phyloP scores from a whole-genome alignment of 2,329 filamentous ascomycete genomes.

The Sclerotinia minor region DNA sequence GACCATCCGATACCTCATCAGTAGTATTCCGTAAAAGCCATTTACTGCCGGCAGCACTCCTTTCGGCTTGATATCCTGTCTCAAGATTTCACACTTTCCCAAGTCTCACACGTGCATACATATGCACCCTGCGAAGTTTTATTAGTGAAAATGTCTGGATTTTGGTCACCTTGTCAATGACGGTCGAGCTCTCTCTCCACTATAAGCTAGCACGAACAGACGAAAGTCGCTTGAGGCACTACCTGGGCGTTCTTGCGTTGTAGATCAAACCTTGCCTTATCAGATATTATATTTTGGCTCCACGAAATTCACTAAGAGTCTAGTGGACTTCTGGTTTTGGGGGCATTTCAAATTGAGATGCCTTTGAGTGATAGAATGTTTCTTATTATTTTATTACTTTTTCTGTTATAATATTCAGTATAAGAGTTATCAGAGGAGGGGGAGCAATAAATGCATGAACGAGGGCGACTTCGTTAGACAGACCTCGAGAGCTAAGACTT shows the following conservation, averaged over 20 bases:
- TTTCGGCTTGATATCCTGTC: slow-evolving; percentile 7
- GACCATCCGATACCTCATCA: not conserved
- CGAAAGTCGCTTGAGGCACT: not conserved
- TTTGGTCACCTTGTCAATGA: not conserved
- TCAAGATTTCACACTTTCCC: not conserved
- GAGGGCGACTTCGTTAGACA: not conserved
- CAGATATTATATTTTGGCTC: slow-evolving; percentile 6
- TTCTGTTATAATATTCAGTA: not conserved
- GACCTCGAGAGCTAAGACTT: not conserved
- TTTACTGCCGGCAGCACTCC: not conserved
- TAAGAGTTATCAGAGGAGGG: not conserved
- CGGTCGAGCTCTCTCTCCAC: not conserved
- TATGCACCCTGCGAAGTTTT: not conserved
- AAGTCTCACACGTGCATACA: not conserved
- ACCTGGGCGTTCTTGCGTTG: not conserved
- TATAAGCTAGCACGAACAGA: not conserved
- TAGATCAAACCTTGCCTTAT: slow-evolving; percentile 2
- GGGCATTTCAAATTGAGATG: not conserved
- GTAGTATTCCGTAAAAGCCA: not conserved
- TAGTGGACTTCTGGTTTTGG: not conserved
- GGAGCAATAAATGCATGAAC: not conserved
- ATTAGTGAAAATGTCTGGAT: not conserved
- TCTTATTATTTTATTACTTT: not conserved
- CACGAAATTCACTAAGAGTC: not conserved
- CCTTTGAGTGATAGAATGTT: not conserved